Conservation (phyloP, 2,329 filamentous ascomycete species). For the Cercospora janseana region DNA sequence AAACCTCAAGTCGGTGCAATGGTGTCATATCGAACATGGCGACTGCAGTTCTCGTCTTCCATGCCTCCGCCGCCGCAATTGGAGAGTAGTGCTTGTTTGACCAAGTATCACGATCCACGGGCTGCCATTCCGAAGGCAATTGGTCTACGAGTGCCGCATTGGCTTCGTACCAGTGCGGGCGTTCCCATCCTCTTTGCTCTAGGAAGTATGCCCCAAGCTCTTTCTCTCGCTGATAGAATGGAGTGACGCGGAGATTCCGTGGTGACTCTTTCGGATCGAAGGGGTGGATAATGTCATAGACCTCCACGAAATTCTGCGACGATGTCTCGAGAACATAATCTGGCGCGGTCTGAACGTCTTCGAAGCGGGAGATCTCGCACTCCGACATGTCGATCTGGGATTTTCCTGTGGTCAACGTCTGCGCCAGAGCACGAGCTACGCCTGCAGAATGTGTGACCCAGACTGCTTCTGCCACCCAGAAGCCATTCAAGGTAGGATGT, state of each 20-base stretch:
- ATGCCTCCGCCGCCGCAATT: slow-evolving; percentile 60
- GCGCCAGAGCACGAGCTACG: slow-evolving; percentile 59
- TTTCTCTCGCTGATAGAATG: slow-evolving; percentile 55
- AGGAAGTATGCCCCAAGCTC: slow-evolving; percentile 60
- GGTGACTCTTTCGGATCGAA: slow-evolving; percentile 58
- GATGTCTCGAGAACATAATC: slow-evolving; percentile 60
- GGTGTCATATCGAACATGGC: slow-evolving; percentile 65
- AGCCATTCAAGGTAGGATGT: slow-evolving; percentile 58
- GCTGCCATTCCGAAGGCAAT: slow-evolving; percentile 55
- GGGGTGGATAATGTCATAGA: slow-evolving; percentile 65
- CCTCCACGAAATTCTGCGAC: slow-evolving; percentile 61
- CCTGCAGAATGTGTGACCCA: slow-evolving; percentile 67
- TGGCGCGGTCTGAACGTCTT: slow-evolving; percentile 58
- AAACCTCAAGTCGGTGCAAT: slow-evolving; percentile 57
- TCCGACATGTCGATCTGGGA: slow-evolving; percentile 58
- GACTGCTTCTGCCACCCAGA: slow-evolving; percentile 64
- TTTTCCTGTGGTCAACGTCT: slow-evolving; percentile 56
- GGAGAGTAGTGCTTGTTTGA: slow-evolving; percentile 58
- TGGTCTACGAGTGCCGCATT: slow-evolving; percentile 54
- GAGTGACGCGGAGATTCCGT: slow-evolving; percentile 58
- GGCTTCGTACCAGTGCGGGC: slow-evolving; percentile 61
- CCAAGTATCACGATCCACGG: slow-evolving; percentile 59
- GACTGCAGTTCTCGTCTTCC: slow-evolving; percentile 62
- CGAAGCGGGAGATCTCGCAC: slow-evolving; percentile 61
- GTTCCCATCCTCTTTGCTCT: slow-evolving; percentile 61